Percentiles rank a stretch among this genome's conserved stretches.
Conservation (phyloP, 1,284 basidiomycete species). For the Fomitopsis palustris region DNA sequence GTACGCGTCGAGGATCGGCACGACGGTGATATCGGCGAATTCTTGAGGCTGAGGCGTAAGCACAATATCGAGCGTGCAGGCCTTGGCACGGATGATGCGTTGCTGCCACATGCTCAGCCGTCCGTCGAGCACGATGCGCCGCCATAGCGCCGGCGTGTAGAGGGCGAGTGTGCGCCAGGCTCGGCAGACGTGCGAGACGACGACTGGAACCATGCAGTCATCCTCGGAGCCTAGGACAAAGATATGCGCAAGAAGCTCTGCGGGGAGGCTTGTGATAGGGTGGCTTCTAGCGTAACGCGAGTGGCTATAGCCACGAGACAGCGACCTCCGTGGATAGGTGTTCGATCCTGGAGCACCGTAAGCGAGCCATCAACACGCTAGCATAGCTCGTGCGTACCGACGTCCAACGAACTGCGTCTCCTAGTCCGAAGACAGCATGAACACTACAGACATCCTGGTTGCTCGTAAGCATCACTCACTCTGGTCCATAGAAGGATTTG, state of each 20-base stretch:
- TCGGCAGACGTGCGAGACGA: constrained; percentile 61
- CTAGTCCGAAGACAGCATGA: background rate
- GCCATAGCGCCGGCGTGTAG: constrained; percentile 57
- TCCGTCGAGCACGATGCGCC: constrained; percentile 46
- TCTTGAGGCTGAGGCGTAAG: constrained; percentile 26
- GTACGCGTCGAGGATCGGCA: constrained; percentile 36
- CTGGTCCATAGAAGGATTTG: constrained; percentile 27
- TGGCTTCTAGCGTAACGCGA: constrained; percentile 23
- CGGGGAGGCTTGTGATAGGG: constrained; percentile 52
- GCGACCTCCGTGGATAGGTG: background rate
- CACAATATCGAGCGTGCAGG: constrained; percentile 55
- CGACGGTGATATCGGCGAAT: constrained; percentile 26
- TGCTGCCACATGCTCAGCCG: constrained; percentile 55
- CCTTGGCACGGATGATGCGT: constrained; percentile 52
- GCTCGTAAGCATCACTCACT: constrained; percentile 20
- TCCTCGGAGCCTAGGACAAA: constrained; percentile 57
- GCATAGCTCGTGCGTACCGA: background rate
- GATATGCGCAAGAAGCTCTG: constrained; percentile 57
- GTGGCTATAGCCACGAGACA: background rate
- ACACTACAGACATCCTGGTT: background rate
- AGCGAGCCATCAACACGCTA: background rate
- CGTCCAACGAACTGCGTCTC: background rate
- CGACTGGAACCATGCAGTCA: constrained; percentile 51
- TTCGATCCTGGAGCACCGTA: too few species aligned
- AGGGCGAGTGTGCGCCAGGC: constrained; percentile 58